These are phyloP conservation scores for Viola odorata DNA, from an alignment of 345 rosid genomes.

Conservation along the genomic window DNA sequence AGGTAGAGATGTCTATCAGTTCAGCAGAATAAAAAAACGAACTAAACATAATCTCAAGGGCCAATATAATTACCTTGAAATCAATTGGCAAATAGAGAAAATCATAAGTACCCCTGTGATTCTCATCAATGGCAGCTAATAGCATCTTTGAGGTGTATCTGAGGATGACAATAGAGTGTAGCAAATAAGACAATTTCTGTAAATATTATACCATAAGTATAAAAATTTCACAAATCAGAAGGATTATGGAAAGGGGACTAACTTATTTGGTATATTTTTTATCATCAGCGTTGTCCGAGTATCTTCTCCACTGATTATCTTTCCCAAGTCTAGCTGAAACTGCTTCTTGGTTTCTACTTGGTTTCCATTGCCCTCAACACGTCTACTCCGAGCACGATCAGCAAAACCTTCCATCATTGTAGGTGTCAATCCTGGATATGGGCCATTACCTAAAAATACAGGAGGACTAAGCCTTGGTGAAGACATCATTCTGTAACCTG, in stretches of 20 bases:
- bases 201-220: neutral
- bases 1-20: slow-evolving; percentile 15
- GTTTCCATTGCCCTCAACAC: slow-evolving; percentile 50
- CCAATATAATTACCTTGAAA: slow-evolving; percentile 41
- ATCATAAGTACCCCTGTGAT: slow-evolving; percentile 78
- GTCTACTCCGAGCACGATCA: slow-evolving; percentile 57
- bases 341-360: slow-evolving; percentile 58
- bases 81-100: slow-evolving; percentile 91
- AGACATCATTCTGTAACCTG: slow-evolving; percentile 70
- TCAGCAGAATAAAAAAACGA: neutral
- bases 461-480: slow-evolving; percentile 54
- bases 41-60: neutral
- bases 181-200: slow-evolving; percentile 1
- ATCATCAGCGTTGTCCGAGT: slow-evolving; percentile 85
- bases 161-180: slow-evolving; percentile 15
- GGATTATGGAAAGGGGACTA: slow-evolving; percentile 17
- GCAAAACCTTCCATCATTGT: slow-evolving; percentile 48
- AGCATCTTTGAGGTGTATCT: slow-evolving; percentile 98
- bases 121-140: slow-evolving; percentile 86
- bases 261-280: slow-evolving; percentile 96
- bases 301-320: slow-evolving; percentile 63
- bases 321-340: slow-evolving; percentile 80
- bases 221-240: neutral
- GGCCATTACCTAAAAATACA: slow-evolving; percentile 52
- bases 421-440: slow-evolving; percentile 42